Base-by-base conservation (phyloP, 2,329 filamentous ascomycete species). In the Trichophyton rubrum region DNA sequence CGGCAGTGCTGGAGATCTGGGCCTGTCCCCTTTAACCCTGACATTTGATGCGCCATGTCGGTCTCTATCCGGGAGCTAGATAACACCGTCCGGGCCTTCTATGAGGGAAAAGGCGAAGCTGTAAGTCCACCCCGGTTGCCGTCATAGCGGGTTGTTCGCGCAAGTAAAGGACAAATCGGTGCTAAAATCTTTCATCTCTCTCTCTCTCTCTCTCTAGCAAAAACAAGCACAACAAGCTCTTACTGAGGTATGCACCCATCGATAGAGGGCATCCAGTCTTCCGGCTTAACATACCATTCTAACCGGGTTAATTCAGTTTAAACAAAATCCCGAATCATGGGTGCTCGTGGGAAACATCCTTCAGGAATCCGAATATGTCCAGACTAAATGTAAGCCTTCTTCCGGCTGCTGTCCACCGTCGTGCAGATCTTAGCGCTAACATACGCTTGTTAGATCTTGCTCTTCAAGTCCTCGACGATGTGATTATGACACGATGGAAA, bases 401-500 rank as follows among this genome's bases (percentile, higher is more conserved):
- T 15, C 24, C n/a, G 15, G 17, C n/a, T 17, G 40, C 17, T 58
- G 40, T 22, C 27, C 40, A 8, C 27, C 40, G 1, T 62, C 30
- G 15, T 45, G 17, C 5, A 30, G 61, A 59, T 67, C 61, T 68
- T 65, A 63, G 63, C 66, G 63, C 66, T 55, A 35, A 57, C 7
- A 24, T 15, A 57, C 27, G 7, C 65, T 58, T 62, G 60, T 53
- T 68, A 95, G 90, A 95, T 75, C 81, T 99, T 70, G 93, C 91
- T 59, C 81, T 99, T 66, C 93, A 99, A 77, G 91, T 99, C 66
- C 85, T 99, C 65, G 93, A 99, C 78, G 90, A 90, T 83, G 92
- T 99, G 67, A 97, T 99, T 73, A 89, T 92, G 85, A 99, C 93
- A 67, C 86, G 93, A 79, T 99, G 93, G 95, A 99, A 96, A 79